Conservation (phyloP, 2,329 filamentous ascomycete genomes). For the Cladorrhinum sp. region DNA sequence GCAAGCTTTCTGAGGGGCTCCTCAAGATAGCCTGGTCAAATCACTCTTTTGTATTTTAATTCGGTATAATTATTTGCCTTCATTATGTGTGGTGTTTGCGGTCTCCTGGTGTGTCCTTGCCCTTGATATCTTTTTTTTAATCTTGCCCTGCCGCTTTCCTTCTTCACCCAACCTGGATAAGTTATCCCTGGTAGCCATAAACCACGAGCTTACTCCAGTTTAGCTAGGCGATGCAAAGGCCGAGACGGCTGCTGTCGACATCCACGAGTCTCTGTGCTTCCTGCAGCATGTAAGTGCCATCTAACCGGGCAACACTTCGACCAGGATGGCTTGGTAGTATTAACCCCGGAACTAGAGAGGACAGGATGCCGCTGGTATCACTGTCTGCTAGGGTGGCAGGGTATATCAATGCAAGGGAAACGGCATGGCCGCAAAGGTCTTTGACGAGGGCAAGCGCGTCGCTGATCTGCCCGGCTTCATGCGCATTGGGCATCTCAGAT, state of each 20-base stretch:
- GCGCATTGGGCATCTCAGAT: conserved; percentile 82
- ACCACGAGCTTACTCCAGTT: neutral
- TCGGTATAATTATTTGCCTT: neutral
- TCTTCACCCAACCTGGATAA: neutral
- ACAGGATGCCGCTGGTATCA: conserved; percentile 85
- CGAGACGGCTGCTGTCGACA: conserved; percentile 55
- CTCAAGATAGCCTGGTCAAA: neutral
- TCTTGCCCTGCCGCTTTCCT: neutral
- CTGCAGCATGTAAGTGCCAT: conserved; percentile 48
- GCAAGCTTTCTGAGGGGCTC: neutral
- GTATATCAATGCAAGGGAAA: conserved; percentile 90
- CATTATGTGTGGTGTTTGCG: neutral
- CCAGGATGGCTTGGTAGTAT: neutral
- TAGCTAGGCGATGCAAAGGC: neutral
- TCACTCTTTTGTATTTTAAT: neutral
- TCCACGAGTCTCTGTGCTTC: conserved; percentile 68
- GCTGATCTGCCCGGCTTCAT: conserved; percentile 77
- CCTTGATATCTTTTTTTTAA: neutral
- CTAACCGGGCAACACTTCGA: neutral
- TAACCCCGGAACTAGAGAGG: conserved; percentile 46
- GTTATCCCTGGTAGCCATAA: too few species aligned
- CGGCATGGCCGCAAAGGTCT: conserved; percentile 82
- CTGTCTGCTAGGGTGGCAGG: conserved; percentile 69
- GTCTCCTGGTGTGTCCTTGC: neutral
- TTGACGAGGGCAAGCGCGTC: conserved; percentile 72